Evolutionary conservation across 2,329 filamentous ascomycete genomes (phyloP).

Genomic region (Teratosphaeriaceae sp.): DNA sequence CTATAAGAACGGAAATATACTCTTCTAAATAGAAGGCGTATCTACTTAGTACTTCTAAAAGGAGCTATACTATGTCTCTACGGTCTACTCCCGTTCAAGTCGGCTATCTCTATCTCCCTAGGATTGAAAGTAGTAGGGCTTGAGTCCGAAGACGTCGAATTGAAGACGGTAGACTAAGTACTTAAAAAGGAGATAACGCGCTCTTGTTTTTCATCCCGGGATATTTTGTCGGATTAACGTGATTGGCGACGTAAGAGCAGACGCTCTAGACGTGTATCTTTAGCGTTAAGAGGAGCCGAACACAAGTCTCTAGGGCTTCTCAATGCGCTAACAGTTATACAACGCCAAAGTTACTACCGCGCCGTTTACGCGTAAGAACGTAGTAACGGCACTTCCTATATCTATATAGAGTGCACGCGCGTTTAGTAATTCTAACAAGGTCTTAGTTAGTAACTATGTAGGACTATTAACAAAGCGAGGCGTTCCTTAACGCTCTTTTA

Average conservation of each 20-base stretch:
- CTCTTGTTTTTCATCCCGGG: too few relatives aligned
- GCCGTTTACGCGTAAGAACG: neutral
- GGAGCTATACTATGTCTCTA: neutral
- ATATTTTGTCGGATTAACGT: neutral
- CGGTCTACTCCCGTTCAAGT: neutral
- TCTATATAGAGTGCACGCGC: neutral
- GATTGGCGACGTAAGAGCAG: neutral
- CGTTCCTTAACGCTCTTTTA: neutral
- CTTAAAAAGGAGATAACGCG: too few relatives aligned
- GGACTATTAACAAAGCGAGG: too few relatives aligned
- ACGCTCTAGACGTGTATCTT: neutral
- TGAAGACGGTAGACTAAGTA: too few relatives aligned
- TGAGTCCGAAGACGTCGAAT: neutral
- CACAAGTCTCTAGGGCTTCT: neutral
- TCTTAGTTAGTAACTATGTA: neutral
- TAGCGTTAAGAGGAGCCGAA: neutral
- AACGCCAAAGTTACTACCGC: neutral
- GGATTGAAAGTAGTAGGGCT: neutral
- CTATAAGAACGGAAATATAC: too few relatives aligned
- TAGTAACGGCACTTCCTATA: neutral
- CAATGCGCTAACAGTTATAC: neutral
- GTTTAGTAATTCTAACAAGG: neutral
- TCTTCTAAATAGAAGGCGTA: too few relatives aligned
- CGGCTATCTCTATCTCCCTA: too few relatives aligned
- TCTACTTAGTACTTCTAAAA: neutral